These are phyloP conservation scores for Mycena floridula DNA, from an alignment of 768 basidiomycete species.

Conservation along the genomic window DNA sequence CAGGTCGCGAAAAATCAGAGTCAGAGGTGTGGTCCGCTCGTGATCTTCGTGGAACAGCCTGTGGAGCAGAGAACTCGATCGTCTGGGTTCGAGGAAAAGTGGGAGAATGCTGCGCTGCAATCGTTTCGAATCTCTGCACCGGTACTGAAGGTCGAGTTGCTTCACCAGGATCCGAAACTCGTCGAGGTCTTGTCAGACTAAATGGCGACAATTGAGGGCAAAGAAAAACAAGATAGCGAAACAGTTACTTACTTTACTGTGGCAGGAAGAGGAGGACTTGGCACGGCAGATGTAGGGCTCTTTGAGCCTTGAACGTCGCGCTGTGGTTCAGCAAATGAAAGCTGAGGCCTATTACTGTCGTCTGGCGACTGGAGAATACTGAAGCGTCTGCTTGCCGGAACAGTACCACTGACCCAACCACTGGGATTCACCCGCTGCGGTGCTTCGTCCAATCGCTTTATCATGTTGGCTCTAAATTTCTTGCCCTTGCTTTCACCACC, in stretches of 20 bases:
- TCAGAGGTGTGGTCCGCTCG: background rate
- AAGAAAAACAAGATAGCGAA: no score
- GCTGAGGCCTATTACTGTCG: no score
- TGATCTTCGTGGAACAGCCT: constrained; percentile 18
- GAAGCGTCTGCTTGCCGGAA: no score
- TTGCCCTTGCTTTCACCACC: constrained; percentile 13
- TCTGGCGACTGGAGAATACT: no score
- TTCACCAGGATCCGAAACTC: constrained; percentile 31
- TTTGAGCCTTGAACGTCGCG: no score
- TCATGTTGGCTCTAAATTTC: constrained; percentile 57
- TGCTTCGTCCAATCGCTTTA: constrained; percentile 62
- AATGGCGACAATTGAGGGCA: no score
- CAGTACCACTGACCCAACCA: constrained; percentile 67
- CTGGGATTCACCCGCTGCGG: constrained; percentile 71
- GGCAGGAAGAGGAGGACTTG: no score
- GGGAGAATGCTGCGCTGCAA: constrained; percentile 9
- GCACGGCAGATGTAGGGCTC: no score
- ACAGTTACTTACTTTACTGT: no score
- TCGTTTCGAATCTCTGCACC: constrained; percentile 32
- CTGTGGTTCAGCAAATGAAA: no score
- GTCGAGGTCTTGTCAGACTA: constrained; percentile 16
- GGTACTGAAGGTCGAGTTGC: constrained; percentile 22
- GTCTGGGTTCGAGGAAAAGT: constrained; percentile 37
- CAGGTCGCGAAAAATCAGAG: constrained; percentile 3
- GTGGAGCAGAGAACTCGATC: constrained; percentile 48